Conservation (phyloP, 805 yeast genomes). For the Yamadazyma philogaea region DNA sequence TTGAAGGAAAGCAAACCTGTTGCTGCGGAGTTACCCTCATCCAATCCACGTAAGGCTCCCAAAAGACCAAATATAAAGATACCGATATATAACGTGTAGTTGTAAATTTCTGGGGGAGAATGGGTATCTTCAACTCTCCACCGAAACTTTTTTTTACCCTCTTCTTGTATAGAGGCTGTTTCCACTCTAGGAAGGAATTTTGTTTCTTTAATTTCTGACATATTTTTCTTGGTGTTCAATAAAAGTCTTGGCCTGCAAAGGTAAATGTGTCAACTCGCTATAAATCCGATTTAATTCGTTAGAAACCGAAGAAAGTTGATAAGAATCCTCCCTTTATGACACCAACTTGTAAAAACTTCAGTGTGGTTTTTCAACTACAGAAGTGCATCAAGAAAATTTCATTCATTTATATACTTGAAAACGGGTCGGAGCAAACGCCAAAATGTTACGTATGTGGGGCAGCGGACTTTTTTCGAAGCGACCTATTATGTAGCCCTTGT, state of each 20-base stretch:
- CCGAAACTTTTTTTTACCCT: slow-evolving; percentile 5
- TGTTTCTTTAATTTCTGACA: not conserved
- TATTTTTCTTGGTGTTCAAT: not conserved
- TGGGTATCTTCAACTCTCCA: slow-evolving; percentile 20
- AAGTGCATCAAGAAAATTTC: no score
- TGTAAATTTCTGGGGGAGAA: slow-evolving; percentile 46
- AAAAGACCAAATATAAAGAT: slow-evolving; percentile 53
- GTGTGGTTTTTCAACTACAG: no score
- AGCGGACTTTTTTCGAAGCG: not conserved
- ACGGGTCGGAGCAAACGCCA: not conserved
- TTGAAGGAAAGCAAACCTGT: slow-evolving; percentile 45
- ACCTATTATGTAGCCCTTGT: not conserved
- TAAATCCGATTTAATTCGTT: not conserved
- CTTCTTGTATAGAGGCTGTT: not conserved
- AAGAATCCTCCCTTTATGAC: no score
- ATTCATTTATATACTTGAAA: not conserved
- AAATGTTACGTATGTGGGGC: not conserved
- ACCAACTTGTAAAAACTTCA: no score
- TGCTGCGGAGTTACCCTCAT: slow-evolving; percentile 53
- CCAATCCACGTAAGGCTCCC: slow-evolving; percentile 57
- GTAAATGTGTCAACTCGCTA: not conserved
- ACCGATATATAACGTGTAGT: slow-evolving; percentile 42
- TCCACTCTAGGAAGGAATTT: not conserved
- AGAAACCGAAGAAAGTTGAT: not conserved
- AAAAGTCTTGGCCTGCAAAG: not conserved